These are phyloP conservation scores for Alternaria ethzedia DNA, from an alignment of 2,329 filamentous ascomycete genomes.

Conservation along the genomic window DNA sequence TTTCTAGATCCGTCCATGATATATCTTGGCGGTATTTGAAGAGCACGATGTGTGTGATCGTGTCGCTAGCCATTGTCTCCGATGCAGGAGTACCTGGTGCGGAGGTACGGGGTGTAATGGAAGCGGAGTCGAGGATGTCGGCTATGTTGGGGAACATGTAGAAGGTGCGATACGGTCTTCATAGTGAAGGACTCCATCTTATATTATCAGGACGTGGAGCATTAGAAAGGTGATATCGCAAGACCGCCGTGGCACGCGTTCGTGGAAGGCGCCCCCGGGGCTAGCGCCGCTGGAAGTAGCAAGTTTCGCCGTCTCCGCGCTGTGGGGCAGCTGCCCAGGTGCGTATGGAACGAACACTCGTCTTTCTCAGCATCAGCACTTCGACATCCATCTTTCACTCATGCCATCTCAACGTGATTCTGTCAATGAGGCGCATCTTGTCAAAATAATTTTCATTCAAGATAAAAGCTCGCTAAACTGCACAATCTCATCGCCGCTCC, in stretches of 20 bases:
- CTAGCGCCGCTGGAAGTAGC: not conserved
- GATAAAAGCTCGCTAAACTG: not conserved
- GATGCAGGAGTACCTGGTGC: not conserved
- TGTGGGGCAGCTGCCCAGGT: not conserved
- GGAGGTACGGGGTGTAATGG: not conserved
- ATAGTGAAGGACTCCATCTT: not conserved
- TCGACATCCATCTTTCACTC: not conserved
- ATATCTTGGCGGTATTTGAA: conserved; percentile 44
- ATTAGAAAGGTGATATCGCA: not conserved
- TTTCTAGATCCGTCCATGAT: conserved; percentile 40
- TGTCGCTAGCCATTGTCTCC: conserved; percentile 1
- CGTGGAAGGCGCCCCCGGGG: not conserved
- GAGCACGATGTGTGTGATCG: conserved; percentile 45
- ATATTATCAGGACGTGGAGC: not conserved
- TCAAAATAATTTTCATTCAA: not conserved
- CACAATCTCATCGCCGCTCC: not conserved
- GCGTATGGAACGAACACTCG: not conserved
- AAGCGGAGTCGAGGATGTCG: conserved; percentile 6
- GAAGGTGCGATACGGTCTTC: not conserved
- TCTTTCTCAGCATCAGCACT: not conserved
- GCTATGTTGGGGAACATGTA: conserved; percentile 8
- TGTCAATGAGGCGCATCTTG: not conserved
- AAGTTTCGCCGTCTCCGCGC: not conserved
- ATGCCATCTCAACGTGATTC: not conserved
- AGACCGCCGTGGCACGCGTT: not conserved